Conservation (phyloP, 1,284 basidiomycete genomes). For the Stereum hirsutum region DNA sequence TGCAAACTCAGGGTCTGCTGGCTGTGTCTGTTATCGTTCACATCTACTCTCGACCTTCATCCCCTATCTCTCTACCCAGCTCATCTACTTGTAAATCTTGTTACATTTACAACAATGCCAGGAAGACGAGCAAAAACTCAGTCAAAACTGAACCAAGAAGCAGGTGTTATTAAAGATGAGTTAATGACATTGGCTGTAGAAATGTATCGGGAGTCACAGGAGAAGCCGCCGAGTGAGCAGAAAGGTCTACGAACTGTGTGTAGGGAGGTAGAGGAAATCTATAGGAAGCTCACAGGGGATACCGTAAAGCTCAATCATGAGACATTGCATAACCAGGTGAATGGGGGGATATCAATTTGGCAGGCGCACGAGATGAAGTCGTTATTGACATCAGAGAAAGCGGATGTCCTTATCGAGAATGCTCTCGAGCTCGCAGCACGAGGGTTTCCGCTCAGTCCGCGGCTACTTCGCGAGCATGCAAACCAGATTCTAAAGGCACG, state of each 20-base stretch:
- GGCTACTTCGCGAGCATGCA: background rate
- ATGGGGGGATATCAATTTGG: background rate
- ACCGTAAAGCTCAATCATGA: background rate
- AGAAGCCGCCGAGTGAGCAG: background rate
- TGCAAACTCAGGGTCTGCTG: too few relatives aligned
- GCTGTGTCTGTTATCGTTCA: too few relatives aligned
- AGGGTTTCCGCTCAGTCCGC: slow-evolving; percentile 1
- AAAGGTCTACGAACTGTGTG: background rate
- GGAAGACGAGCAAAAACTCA: too few relatives aligned
- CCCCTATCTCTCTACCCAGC: too few relatives aligned
- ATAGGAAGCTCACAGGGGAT: background rate
- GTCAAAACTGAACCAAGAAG: too few relatives aligned
- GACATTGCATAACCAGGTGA: background rate
- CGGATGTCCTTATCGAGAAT: background rate
- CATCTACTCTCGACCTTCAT: too few relatives aligned
- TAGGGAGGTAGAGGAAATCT: background rate
- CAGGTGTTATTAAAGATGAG: too few relatives aligned
- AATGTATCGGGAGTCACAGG: background rate
- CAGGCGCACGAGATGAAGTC: background rate
- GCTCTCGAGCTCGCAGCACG: background rate
- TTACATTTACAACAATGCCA: too few relatives aligned
- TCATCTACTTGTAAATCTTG: too few relatives aligned
- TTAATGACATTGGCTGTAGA: background rate
- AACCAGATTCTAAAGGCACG: background rate
- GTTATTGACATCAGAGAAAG: background rate